Evolutionary conservation across 1,139 yeast species (phyloP).

Genomic region (Saccharomyces pastorianus): DNA sequence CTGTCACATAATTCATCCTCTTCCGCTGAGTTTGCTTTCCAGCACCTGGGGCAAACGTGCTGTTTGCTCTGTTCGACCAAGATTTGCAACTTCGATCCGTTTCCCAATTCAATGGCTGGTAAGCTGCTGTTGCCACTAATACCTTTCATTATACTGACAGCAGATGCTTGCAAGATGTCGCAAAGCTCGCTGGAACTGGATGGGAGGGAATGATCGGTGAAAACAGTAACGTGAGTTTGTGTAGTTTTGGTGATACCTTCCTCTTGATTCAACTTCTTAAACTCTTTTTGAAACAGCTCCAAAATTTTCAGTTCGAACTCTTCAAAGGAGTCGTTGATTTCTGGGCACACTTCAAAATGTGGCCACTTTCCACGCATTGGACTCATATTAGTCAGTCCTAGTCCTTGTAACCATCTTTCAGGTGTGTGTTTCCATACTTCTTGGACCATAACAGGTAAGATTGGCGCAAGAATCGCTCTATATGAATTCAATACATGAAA

Average conservation of each 20-base stretch:
- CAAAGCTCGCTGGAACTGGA: constrained; percentile 29
- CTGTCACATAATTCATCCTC: constrained; percentile 56
- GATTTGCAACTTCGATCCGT: constrained; percentile 10
- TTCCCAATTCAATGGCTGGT: constrained; percentile 2
- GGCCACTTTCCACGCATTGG: constrained; percentile 29
- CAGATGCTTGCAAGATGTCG: constrained; percentile 64
- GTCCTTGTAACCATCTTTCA: constrained; percentile 10
- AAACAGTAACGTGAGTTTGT: constrained; percentile 47
- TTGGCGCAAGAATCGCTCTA: constrained; percentile 63
- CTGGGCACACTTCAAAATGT: neutral
- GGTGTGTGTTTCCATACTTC: constrained; percentile 66
- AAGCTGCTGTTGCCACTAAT: neutral
- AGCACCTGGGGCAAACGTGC: constrained; percentile 82
- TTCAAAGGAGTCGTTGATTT: constrained; percentile 27
- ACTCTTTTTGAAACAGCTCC: constrained; percentile 13
- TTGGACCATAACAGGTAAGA: constrained; percentile 75
- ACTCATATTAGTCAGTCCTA: constrained; percentile 25
- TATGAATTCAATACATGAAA: constrained; percentile 54
- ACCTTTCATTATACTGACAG: constrained; percentile 30
- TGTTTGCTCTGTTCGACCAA: constrained; percentile 13
- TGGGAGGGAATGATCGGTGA: constrained; percentile 20
- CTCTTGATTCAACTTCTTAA: constrained; percentile 11
- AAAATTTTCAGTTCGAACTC: constrained; percentile 33
- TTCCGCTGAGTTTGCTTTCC: constrained; percentile 60
- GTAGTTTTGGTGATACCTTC: constrained; percentile 52